Evolutionary conservation across 202 grass and related monocot species (phyloP), one percentile per base, ranked within the genome.

Genomic region (Carex arenaria): DNA sequence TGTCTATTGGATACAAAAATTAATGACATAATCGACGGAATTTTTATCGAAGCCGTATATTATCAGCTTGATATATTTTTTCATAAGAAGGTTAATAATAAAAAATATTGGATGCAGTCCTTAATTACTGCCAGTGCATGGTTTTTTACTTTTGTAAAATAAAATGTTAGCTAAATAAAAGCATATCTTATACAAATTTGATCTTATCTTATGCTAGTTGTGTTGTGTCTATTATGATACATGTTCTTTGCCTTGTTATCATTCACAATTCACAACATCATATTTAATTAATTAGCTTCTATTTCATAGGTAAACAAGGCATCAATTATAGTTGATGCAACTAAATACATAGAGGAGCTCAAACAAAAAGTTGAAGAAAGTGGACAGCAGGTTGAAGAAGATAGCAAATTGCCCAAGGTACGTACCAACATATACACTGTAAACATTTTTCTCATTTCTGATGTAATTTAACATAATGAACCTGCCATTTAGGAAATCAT

Each of bases 321-420:
- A 11, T 91, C 93, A 18, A 96, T 96, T 80, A 89, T 96, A 73
- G 76, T 88, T 64, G 93, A 96, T 66, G 91, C 93, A 10, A 91
- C 93, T 1, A 92, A 91, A 77, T 96, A 96, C 84, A 91, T 96
- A 59, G 76, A 93, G 54, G 89, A 93, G 47, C 86, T 96, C 60
- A 96, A 91, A 84, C 87, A 93, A 80, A 96, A 93, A 82, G 87
- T 96, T 4, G 85, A 76, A 11, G 90, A 83, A 77, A 69, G 90
- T 47, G 79, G 90, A 10, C 85, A 90, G 61, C 88, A 92, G 80
- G 86, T 92, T 67, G 85, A 85, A 0, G 47, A 86, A 86, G 36
- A 86, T 84, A 84, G 67, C 55, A 30, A 61, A 43, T 11, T 63
- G 63, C 65, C 81, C 63, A 59, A 52, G 88, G 22, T 80, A 67